Percentiles rank a stretch among this genome's conserved stretches.
Conservation (phyloP, 169 alveolate species). For the Eimeria sp. region DNA sequence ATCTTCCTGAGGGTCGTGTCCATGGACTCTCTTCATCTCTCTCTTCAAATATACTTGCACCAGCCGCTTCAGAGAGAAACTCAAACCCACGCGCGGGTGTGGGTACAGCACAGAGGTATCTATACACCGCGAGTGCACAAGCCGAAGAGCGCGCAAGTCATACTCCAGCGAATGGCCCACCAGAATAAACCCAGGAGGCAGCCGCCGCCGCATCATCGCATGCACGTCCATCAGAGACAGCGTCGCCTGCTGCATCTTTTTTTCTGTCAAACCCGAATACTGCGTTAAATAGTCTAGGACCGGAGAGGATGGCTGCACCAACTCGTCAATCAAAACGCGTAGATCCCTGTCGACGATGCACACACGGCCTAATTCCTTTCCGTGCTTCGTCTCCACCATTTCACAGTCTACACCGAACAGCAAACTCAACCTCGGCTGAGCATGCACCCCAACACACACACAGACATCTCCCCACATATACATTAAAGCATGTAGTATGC, state of each 20-base stretch:
- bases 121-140: constrained; percentile 82
- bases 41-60: constrained; percentile 55
- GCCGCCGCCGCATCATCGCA: neutral
- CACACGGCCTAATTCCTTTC: constrained; percentile 84
- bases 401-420: constrained; percentile 86
- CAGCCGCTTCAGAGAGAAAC: constrained; percentile 79
- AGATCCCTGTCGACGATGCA: constrained; percentile 75
- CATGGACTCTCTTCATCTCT: constrained; percentile 48
- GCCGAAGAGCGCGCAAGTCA: constrained; percentile 81
- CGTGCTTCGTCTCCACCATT: constrained; percentile 85
- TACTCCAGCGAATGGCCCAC: constrained; percentile 87
- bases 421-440: neutral
- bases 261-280: constrained; percentile 83
- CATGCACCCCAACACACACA: neutral
- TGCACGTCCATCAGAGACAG: constrained; percentile 72
- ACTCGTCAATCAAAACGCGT: constrained; percentile 74
- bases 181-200: constrained; percentile 75
- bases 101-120: constrained; percentile 85
- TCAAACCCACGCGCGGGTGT: constrained; percentile 70
- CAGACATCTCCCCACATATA: neutral
- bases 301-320: constrained; percentile 75
- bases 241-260: constrained; percentile 60
- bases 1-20: constrained; percentile 85
- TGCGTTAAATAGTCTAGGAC: constrained; percentile 84
- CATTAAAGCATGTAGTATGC: neutral